Conservation (phyloP, 208 protist genomes). For the Lotmaria passim region DNA sequence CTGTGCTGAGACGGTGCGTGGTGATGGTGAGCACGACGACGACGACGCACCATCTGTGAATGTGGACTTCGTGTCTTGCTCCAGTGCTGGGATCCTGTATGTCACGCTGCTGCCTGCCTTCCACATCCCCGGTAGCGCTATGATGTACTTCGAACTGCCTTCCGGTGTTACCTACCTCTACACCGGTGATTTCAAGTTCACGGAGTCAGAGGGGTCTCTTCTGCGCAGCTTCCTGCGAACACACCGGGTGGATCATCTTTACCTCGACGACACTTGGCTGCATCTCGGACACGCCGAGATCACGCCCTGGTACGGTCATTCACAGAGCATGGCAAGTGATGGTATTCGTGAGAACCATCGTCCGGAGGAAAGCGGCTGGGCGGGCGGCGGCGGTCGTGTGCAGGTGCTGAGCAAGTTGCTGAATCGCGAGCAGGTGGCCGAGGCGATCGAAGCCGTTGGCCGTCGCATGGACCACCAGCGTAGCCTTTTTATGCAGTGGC, state of each 20-base stretch:
- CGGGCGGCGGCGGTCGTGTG: constrained; percentile 25
- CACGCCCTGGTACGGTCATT: constrained; percentile 2
- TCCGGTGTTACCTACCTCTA: constrained; percentile 65
- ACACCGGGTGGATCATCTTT: constrained; percentile 79
- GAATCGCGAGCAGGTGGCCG: constrained; percentile 54
- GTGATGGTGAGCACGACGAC: neutral
- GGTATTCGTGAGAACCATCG: neutral
- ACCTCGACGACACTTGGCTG: constrained; percentile 87
- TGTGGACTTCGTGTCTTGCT: too few relatives aligned
- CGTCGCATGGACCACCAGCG: constrained; percentile 65
- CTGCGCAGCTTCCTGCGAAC: constrained; percentile 53
- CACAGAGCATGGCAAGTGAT: neutral
- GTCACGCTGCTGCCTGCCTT: constrained; percentile 64
- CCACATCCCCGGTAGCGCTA: constrained; percentile 82
- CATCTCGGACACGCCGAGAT: constrained; percentile 55
- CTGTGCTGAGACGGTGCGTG: too few relatives aligned
- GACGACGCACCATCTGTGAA: too few relatives aligned
- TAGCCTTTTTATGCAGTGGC: constrained; percentile 26
- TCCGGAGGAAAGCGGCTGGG: neutral
- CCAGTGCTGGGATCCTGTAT: too few relatives aligned
- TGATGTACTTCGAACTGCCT: constrained; percentile 73
- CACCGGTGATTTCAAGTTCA: constrained; percentile 86
- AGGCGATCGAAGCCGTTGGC: constrained; percentile 74
- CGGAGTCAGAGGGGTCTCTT: constrained; percentile 30
- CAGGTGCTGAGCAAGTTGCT: constrained; percentile 69